These are phyloP conservation scores for Mycena metata DNA, from an alignment of 768 basidiomycete species.

Conservation along the genomic window DNA sequence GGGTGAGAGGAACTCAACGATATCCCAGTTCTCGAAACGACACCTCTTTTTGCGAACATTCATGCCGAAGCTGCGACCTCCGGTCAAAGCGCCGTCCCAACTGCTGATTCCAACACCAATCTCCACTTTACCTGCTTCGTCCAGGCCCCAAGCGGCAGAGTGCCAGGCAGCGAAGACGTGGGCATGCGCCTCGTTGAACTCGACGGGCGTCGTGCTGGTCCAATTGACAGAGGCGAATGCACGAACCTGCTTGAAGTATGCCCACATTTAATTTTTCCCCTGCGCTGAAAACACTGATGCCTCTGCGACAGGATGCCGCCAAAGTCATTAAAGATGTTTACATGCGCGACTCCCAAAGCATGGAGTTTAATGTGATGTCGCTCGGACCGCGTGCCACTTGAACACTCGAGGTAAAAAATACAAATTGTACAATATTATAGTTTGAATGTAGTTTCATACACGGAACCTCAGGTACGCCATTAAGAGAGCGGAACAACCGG, in stretches of 20 bases:
- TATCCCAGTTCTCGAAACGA: slow-evolving; percentile 70
- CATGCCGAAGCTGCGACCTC: slow-evolving; percentile 77
- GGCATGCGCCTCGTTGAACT: slow-evolving; percentile 80
- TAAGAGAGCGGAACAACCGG: slow-evolving; percentile 86
- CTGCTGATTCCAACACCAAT: slow-evolving; percentile 73
- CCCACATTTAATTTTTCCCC: not conserved
- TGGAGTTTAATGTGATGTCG: slow-evolving; percentile 79
- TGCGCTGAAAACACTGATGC: not conserved
- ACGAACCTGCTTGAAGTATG: slow-evolving; percentile 68
- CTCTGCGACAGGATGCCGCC: slow-evolving; percentile 68
- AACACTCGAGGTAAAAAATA: not conserved
- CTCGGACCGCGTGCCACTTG: slow-evolving; percentile 49
- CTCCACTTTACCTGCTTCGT: slow-evolving; percentile 94
- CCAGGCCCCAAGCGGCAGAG: slow-evolving; percentile 61
- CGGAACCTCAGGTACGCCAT: slow-evolving; percentile 91
- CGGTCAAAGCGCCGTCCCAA: slow-evolving; percentile 78
- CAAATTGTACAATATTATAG: slow-evolving; percentile 19
- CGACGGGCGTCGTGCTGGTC: slow-evolving; percentile 83
- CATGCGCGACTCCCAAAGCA: slow-evolving; percentile 64
- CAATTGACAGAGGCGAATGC: slow-evolving; percentile 83
- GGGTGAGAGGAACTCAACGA: slow-evolving; percentile 1
- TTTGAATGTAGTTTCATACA: slow-evolving; percentile 46
- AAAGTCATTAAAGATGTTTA: slow-evolving; percentile 72
- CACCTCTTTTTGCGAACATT: slow-evolving; percentile 81
- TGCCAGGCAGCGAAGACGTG: slow-evolving; percentile 38